phyloP scores from a whole-genome alignment of 306 rosid genomes.

The Cucumis hystrix region DNA sequence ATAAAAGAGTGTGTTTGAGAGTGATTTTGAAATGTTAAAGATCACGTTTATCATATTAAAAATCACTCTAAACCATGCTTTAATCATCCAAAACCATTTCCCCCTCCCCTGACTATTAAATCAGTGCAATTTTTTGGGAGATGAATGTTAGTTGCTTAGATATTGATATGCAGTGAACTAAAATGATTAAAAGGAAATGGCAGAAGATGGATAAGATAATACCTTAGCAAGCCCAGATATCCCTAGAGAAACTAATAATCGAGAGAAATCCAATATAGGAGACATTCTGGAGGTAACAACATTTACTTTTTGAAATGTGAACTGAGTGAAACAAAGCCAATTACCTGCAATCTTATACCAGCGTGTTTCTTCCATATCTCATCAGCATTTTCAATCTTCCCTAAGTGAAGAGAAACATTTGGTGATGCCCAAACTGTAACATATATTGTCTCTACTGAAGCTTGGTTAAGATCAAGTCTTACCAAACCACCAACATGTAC shows the following conservation, averaged over 20 bases:
- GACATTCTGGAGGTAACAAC: neutral
- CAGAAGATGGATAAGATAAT: neutral
- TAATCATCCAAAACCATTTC: too few species aligned
- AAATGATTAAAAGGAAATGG: neutral
- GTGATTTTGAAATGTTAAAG: too few species aligned
- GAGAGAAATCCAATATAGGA: neutral
- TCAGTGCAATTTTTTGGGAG: neutral
- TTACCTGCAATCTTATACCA: conserved; percentile 77
- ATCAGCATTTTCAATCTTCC: conserved; percentile 80
- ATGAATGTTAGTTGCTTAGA: neutral
- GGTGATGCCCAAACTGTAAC: conserved; percentile 81
- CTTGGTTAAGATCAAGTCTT: conserved; percentile 63
- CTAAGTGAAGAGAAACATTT: conserved; percentile 75
- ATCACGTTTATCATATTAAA: too few species aligned
- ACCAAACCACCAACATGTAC: conserved; percentile 66
- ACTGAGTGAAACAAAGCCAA: neutral
- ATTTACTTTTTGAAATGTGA: neutral
- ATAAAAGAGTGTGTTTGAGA: too few species aligned
- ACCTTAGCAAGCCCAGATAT: neutral
- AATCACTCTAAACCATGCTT: too few species aligned
- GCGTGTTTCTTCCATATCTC: conserved; percentile 76
- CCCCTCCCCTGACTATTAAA: neutral
- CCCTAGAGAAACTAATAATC: neutral
- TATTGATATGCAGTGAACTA: neutral
- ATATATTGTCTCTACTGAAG: conserved; percentile 72